Evolutionary conservation across 306 rosid species (phyloP).

Genomic region (Glycyrrhiza uralensis): DNA sequence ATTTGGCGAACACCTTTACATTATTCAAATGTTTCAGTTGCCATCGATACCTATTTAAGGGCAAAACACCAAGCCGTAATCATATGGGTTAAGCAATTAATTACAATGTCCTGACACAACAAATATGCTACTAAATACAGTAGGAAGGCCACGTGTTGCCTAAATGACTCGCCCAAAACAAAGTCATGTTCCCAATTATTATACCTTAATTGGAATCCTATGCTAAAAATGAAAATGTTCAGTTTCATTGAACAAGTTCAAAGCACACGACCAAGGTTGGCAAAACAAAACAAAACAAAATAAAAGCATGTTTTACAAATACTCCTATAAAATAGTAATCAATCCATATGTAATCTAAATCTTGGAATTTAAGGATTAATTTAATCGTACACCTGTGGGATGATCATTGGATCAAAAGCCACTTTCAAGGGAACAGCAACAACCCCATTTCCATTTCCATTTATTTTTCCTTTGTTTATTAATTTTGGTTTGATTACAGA

Average conservation of each 20-base stretch:
- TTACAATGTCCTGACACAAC: constrained; percentile 28
- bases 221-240: constrained; percentile 9
- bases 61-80: constrained; percentile 22
- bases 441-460: constrained; percentile 21
- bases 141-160: constrained; percentile 41
- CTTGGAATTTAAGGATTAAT: constrained; percentile 18
- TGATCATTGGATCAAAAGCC: constrained; percentile 31
- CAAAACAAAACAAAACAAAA: not conserved
- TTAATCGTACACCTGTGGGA: constrained; percentile 36
- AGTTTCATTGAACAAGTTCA: constrained; percentile 24
- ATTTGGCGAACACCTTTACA: constrained; percentile 17
- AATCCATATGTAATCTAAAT: constrained; percentile 25
- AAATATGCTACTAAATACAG: constrained; percentile 23
- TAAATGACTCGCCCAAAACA: constrained; percentile 34
- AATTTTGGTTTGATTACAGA: constrained; percentile 14
- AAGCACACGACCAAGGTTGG: constrained; percentile 28
- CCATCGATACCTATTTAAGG: constrained; percentile 47
- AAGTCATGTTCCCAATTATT: constrained; percentile 36
- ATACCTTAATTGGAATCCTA: constrained; percentile 43
- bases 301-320: not conserved
- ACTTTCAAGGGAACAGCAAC: constrained; percentile 48
- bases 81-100: constrained; percentile 28
- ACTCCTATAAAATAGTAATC: not conserved
- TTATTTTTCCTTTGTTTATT: not conserved
- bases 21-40: constrained; percentile 32